Evolutionary conservation across 441 rosid species (phyloP).

Genomic region (Hura crepitans): DNA sequence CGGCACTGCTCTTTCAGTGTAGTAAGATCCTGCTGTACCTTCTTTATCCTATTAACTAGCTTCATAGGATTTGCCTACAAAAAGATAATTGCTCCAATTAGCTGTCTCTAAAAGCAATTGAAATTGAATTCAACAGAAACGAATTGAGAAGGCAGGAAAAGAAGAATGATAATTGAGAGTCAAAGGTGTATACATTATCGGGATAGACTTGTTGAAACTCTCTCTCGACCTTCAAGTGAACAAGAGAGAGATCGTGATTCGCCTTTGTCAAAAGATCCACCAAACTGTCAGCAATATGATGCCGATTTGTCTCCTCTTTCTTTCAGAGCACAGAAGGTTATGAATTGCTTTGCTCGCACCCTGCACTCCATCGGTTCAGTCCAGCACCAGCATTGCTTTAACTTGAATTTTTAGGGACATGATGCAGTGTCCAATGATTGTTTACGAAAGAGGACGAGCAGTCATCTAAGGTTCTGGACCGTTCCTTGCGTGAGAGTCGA

Average conservation of each 20-base stretch:
- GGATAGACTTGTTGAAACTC: conserved; percentile 75
- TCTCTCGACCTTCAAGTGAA: conserved; percentile 64
- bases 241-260: conserved; percentile 49
- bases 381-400: not conserved
- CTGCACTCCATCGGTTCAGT: not conserved
- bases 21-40: conserved; percentile 59
- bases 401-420: not conserved
- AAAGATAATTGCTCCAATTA: not conserved
- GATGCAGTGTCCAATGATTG: too few species aligned
- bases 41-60: conserved; percentile 65
- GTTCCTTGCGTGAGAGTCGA: too few species aligned
- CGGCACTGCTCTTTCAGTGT: conserved; percentile 66
- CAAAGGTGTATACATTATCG: conserved; percentile 36
- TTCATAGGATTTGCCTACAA: conserved; percentile 76
- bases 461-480: too few species aligned
- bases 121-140: not conserved
- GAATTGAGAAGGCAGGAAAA: not conserved
- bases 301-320: conserved; percentile 31
- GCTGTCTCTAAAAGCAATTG: not conserved
- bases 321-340: not conserved
- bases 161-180: not conserved
- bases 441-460: too few species aligned
- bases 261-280: conserved; percentile 57
- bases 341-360: conserved; percentile 4
- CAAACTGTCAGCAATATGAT: conserved; percentile 43